Percentiles rank a stretch among this genome's conserved stretches.
phyloP scores from a whole-genome alignment of 1,284 basidiomycete species.

The Tylopilus microsporus region DNA sequence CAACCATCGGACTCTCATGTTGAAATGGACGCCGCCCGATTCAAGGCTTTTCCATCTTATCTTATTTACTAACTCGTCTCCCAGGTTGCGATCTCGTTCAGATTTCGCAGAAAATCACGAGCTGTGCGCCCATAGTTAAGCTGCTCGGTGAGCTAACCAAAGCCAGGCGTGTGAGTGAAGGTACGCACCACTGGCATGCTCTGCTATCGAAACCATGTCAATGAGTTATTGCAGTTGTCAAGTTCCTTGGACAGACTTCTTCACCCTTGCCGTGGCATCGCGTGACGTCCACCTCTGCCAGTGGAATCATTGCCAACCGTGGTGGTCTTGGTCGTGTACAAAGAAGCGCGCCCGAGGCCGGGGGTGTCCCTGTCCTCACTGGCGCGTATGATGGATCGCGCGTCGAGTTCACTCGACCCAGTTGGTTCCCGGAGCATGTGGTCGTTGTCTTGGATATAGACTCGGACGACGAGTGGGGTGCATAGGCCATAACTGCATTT shows the following conservation, averaged over 20 bases:
- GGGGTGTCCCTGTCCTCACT: constrained; percentile 15
- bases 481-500: constrained; percentile 2
- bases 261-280: constrained; percentile 23
- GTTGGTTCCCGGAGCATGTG: constrained; percentile 21
- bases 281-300: constrained; percentile 19
- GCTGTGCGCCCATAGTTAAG: constrained; percentile 22
- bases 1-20: not conserved
- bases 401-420: constrained; percentile 11
- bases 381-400: constrained; percentile 22
- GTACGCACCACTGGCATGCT: constrained; percentile 3
- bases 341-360: constrained; percentile 15
- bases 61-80: not conserved
- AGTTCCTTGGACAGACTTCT: constrained; percentile 18
- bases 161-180: constrained; percentile 20
- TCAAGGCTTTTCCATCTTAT: constrained; percentile 13
- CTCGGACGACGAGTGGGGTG: constrained; percentile 20
- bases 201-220: not conserved
- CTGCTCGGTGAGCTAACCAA: constrained; percentile 16
- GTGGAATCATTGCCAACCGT: constrained; percentile 15
- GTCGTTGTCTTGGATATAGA: constrained; percentile 6
- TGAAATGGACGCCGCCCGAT: constrained; percentile 18
- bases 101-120: constrained; percentile 16
- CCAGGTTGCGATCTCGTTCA: constrained; percentile 19
- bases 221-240: constrained; percentile 12
- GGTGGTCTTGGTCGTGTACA: constrained; percentile 11